Evolutionary conservation across 2,329 filamentous ascomycete genomes (phyloP), one percentile per base, ranked within the genome.

Genomic region (Myriangium duriaei): DNA sequence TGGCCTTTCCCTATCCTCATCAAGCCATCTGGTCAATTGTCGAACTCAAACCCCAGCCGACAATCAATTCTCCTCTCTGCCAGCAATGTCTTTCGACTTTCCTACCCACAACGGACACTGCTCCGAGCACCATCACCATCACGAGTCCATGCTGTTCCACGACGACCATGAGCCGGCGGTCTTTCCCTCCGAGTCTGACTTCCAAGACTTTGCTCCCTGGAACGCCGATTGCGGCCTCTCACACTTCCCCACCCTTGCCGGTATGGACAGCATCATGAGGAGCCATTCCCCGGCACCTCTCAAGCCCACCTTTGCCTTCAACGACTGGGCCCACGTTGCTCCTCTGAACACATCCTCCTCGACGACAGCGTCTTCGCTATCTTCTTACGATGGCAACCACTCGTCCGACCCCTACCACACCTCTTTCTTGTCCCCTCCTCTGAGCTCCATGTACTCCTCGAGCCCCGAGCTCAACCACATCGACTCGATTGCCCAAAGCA

Each of bases 401-500:
- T 29, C 30, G 11, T 19, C 16, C 11, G 36, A 39, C 14, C 30
- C 32, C 13, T 30, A 39, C n/a, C 32, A 19, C 28, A 19, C 36
- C 28, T 26, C 36, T 24, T 39, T 29, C 28, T 32, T 30, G 3
- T 39, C 36, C n/a, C 36, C 36, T 28, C 28, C 32, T 19, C 36
- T 33, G 9, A 31, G 17, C n/a, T 18, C 32, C 6, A 5, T 16
- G 17, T 33, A 39, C 19, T 33, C 36, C 15, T 21, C 36, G 11
- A 39, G 36, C 30, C 36, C 36, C 4, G 15, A 33, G 5, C 7
- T 26, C 7, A 14, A 10, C 12, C 36, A 39, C 12, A 18, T 32
- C 17, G 36, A 39, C 29, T 32, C 28, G 10, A 39, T 39, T 14
- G 36, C 36, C 30, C 36, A 39, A 19, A 32, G 28, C 4, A 39